Percentiles rank a stretch among this genome's conserved stretches.
phyloP scores from a whole-genome alignment of 2,329 filamentous ascomycete species.

The Colletotrichum simmondsii region DNA sequence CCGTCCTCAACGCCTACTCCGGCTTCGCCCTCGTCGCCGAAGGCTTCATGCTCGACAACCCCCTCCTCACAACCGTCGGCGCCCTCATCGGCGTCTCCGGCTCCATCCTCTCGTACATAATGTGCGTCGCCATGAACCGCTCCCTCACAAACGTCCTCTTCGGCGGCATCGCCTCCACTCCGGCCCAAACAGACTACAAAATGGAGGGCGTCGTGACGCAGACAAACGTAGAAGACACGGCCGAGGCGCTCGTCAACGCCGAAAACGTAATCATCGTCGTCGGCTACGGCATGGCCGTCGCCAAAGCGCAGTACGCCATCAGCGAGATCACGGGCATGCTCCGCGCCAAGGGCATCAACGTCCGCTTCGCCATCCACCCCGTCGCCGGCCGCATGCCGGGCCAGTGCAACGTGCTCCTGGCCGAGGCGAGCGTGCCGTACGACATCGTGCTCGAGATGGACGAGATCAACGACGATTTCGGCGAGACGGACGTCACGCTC shows the following conservation, averaged over 20 bases:
- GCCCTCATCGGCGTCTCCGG: constrained; percentile 90
- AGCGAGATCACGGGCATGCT: constrained; percentile 82
- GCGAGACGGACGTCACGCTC: constrained; percentile 84
- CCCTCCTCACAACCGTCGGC: constrained; percentile 85
- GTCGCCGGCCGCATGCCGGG: constrained; percentile 93
- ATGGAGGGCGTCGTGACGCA: constrained; percentile 84
- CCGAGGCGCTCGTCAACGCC: constrained; percentile 78
- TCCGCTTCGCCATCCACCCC: constrained; percentile 90
- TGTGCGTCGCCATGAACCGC: constrained; percentile 92
- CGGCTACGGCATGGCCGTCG: constrained; percentile 94
- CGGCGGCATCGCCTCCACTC: constrained; percentile 78
- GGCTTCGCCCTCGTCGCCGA: constrained; percentile 92
- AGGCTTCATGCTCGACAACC: constrained; percentile 91
- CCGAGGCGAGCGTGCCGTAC: constrained; percentile 88
- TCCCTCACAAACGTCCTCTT: constrained; percentile 91
- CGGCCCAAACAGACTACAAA: constrained; percentile 72
- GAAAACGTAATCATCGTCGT: constrained; percentile 92
- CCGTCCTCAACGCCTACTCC: constrained; percentile 89
- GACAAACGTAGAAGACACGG: constrained; percentile 83
- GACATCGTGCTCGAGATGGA: constrained; percentile 96
- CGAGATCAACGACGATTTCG: constrained; percentile 93
- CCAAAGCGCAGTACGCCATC: constrained; percentile 92
- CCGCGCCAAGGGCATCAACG: constrained; percentile 80
- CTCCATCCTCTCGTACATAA: constrained; percentile 88
- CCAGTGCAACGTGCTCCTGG: constrained; percentile 90